Evolutionary conservation across 1,284 basidiomycete species (phyloP), one percentile per base, ranked within the genome.

Genomic region (Limonomyces culmigenus): DNA sequence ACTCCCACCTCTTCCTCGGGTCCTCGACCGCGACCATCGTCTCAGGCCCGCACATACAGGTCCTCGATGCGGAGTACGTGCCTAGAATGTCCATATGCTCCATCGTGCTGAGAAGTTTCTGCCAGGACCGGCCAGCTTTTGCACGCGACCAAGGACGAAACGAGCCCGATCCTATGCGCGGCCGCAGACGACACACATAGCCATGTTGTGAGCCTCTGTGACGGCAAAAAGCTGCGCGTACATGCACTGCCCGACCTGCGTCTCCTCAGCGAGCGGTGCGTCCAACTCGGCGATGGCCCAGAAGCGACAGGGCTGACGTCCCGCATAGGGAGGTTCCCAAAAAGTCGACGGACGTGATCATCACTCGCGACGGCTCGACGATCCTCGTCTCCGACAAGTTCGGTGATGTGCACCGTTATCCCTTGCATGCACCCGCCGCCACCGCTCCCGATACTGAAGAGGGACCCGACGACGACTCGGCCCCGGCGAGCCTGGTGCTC

Each of bases 381-480:
- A 74, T 81, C 43, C 56, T 83, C 12, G 71, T 74, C 12, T 67
- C 74, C n/a, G 86, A 89, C 55, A 88, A 88, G 50, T 88, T 88
- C 44, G 85, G 86, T 0, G 86, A 89, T 47, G 65, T 88, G 13
- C 86, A 84, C 57, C 77, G 74, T 45, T 78, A 79, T 47, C 53
- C 71, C 1, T 51, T 58, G 2, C 47, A 47, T 18, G 49, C 50
- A 2, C 8, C 23, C 6, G 10, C 10, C 16, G 15, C 30, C 6
- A 13, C 30, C 11, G 43, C 42, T 1, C 41, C 44, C 2, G 33
- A 31, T 4, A 43, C 43, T 13, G 37, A 37, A 6, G n/a, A n/a
- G n/a, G n/a, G n/a, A n/a, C 41, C 43, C 0, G 50, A 52, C 37
- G 54, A 55, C 32, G 62, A 65, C 37, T 19, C 10, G 18, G 51